Percentiles rank a stretch among this genome's conserved stretches.
phyloP scores from a whole-genome alignment of 176 grass and related monocot species.

The Eragrostis nindensis region DNA sequence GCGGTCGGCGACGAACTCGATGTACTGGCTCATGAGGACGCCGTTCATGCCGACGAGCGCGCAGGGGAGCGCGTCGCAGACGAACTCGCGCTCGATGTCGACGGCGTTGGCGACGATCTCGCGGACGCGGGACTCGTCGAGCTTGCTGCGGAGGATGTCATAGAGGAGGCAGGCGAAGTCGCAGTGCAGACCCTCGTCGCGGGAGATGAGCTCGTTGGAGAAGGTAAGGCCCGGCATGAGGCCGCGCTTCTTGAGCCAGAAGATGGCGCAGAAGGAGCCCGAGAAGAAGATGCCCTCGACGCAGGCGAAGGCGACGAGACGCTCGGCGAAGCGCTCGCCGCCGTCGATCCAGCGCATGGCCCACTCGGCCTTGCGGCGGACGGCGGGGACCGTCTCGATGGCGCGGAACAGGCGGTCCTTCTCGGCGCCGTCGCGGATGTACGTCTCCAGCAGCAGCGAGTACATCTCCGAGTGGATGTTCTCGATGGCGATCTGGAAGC shows the following conservation, averaged over 20 bases:
- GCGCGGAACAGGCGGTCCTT: constrained; percentile 84
- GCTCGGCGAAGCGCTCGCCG: constrained; percentile 75
- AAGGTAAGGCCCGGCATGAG: constrained; percentile 95
- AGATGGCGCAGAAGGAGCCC: constrained; percentile 93
- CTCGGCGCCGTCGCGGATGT: constrained; percentile 72
- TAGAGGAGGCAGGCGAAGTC: constrained; percentile 92
- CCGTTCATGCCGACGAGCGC: constrained; percentile 74
- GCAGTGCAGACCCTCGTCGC: constrained; percentile 90
- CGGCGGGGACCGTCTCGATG: constrained; percentile 71
- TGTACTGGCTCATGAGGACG: constrained; percentile 69
- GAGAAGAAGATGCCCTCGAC: constrained; percentile 98
- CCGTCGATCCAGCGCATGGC: constrained; percentile 81
- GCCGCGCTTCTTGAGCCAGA: constrained; percentile 95
- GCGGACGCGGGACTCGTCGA: constrained; percentile 54
- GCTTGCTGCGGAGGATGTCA: constrained; percentile 55
- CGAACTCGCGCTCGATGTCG: constrained; percentile 77
- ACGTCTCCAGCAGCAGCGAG: constrained; percentile 82
- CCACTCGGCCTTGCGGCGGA: constrained; percentile 82
- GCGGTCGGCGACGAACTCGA: constrained; percentile 77
- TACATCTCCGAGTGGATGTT: constrained; percentile 99
- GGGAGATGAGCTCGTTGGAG: constrained; percentile 98
- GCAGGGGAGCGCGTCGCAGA: constrained; percentile 70
- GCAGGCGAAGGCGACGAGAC: constrained; percentile 82
- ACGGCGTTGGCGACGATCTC: constrained; percentile 66
- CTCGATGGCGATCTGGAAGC: constrained; percentile 91